Base-by-base conservation (phyloP, 495 filamentous ascomycete genomes). In the Podospora appendiculata region DNA sequence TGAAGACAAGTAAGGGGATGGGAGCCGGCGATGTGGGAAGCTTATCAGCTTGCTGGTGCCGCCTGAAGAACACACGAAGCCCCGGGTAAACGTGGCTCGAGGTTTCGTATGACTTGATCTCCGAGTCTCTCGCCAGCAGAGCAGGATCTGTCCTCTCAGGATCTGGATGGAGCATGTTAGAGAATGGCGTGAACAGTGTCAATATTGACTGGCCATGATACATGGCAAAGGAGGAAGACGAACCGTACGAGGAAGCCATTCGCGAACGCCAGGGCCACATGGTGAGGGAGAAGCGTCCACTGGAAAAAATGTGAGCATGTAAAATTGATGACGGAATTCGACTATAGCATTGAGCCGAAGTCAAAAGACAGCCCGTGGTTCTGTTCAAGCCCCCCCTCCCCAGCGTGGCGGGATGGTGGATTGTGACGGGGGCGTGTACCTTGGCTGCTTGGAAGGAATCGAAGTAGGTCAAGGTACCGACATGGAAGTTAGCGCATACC, bases 1-100 rank as follows among this genome's bases (percentile, higher is more conserved):
- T 76, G 65, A 95, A 95, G 25, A 96, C 92, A 6, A 96, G 68
- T 8, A 96, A 70, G 9, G 92, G 89, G n/a, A 95, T 67, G 1
- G 89, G 83, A 6, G 77, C 74, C 0, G 88, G 86, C 43, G 80
- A 77, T 45, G 70, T 77, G 0, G 89, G 89, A 4, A 96, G 79
- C 60, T 89, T 85, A 53, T 84, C 79, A 34, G 82, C 80, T 61
- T 96, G 87, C 8, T 85, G 83, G 68, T 96, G 92, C 19, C 80
- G 81, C 41, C 84, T 76, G 68, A 85, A 89, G 64, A 96, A 96
- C 35, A 90, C 84, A 45, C 92, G 84, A 55, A 97, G 79, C 38
- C 75, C 78, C 7, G 82, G 81, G 64, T 95, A 97, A 14, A 79
- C 85, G 50, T 83, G 82, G 14, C 74, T 65, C 40, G 76, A 80